Base-by-base conservation (phyloP, 2,329 filamentous ascomycete species). In the Phialophora chinensis region DNA sequence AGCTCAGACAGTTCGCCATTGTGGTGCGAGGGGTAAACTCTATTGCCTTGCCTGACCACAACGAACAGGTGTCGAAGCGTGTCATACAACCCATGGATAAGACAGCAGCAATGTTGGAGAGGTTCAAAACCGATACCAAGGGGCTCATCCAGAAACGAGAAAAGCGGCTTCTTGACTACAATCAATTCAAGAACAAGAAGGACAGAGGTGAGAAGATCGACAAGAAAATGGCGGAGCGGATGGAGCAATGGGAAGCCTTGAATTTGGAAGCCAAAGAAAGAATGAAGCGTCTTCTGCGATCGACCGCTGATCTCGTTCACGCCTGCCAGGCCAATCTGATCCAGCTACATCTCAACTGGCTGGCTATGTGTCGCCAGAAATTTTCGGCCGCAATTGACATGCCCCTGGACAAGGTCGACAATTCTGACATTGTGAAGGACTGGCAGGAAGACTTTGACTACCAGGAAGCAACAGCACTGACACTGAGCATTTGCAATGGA, bases 261-360 rank as follows among this genome's bases (percentile, higher is more conserved):
- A 98, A 98, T 75, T 92, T 97, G 69, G 92, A 94, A 0, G 84
- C 98, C 66, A 97, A 97, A 79, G 90, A 94, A 71, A 94, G 98
- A 76, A 84, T 99, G 55, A 94, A 94, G 1, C 89, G 89, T 75
- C 85, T 99, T 17, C 96, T 95, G 60, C 80, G 82, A 7, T 81
- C 95, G 69, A 97, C 94, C 1, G 91, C 92, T 68, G 91, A 89
- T 73, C 83, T 97, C 68, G 92, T 95, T 73, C 91, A 93, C 73
- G 89, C 91, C 27, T 94, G 92, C 73, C 84, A 97, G 52, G 87
- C 86, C 65, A 93, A 92, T 73, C 92, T 98, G 74, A 87, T 97
- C 71, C 88, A 90, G 69, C 89, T 96, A 54, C 93, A 97, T 78
- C 85, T 87, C 20, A 85, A 87, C 57, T 99, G 94, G 94, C 93